These are phyloP conservation scores for Kuraishia piskuri DNA, from an alignment of 805 yeast genomes.

Conservation along the genomic window DNA sequence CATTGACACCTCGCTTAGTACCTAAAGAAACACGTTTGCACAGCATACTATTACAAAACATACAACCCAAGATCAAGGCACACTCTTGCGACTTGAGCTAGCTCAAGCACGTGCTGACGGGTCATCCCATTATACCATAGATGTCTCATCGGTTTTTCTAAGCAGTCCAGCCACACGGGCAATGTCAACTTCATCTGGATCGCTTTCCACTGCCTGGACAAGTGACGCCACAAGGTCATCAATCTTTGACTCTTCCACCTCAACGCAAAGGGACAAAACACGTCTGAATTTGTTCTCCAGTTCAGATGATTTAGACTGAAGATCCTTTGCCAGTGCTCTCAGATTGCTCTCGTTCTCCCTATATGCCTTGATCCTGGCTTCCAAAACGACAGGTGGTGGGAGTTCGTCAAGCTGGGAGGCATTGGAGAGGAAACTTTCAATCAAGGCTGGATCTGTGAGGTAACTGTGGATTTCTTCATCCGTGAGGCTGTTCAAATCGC, in stretches of 20 bases:
- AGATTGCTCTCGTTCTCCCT: conserved; percentile 56
- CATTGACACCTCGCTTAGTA: neutral
- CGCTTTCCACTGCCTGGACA: conserved; percentile 85
- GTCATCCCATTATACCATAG: neutral
- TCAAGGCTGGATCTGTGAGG: conserved; percentile 18
- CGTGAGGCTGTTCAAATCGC: neutral
- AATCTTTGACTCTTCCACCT: conserved; percentile 35
- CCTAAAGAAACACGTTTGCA: neutral
- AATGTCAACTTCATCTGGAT: conserved; percentile 59
- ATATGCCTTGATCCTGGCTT: conserved; percentile 80
- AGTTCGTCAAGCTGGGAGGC: conserved; percentile 21
- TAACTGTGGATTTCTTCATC: neutral
- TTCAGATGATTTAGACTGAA: conserved; percentile 45
- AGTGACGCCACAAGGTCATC: conserved; percentile 77
- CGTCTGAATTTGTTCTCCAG: conserved; percentile 74
- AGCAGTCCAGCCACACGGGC: conserved; percentile 47
- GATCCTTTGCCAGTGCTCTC: conserved; percentile 38
- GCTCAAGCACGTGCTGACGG: no score
- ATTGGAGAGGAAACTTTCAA: conserved; percentile 17
- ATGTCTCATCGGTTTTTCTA: conserved; percentile 30
- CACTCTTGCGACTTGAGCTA: no score
- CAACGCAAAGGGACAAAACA: conserved; percentile 83
- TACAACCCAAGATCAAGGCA: no score
- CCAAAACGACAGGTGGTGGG: conserved; percentile 44
- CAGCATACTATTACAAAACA: no score